A percentile compares a stretch with the other conserved stretches of the same genome.
Conservation (phyloP, 768 basidiomycete genomes). For the Mrakia frigida region DNA sequence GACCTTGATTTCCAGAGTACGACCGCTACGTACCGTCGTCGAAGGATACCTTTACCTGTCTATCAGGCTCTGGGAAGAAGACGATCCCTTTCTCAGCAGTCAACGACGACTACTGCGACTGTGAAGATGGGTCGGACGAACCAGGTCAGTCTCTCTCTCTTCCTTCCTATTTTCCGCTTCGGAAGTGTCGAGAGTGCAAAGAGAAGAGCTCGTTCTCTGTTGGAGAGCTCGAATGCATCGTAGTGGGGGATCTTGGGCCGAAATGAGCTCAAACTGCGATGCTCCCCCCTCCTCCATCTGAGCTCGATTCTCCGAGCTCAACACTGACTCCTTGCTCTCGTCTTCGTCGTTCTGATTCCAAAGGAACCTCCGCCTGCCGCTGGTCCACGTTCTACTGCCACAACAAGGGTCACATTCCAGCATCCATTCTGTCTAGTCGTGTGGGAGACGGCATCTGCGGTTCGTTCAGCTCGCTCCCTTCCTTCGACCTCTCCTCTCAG, state of each 20-base stretch:
- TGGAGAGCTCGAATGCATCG: not conserved
- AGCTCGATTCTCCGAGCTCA: not conserved
- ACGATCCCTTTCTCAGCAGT: conserved; percentile 72
- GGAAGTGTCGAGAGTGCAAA: not conserved
- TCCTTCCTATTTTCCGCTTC: conserved; percentile 4
- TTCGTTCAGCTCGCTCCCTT: conserved; percentile 46
- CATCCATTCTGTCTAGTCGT: conserved; percentile 67
- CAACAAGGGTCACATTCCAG: conserved; percentile 83
- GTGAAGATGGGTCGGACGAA: conserved; percentile 89
- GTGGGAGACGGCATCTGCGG: conserved; percentile 93
- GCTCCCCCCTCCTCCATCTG: not conserved
- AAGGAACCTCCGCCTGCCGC: conserved; percentile 80
- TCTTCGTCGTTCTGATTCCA: too few species aligned
- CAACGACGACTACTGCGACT: conserved; percentile 95
- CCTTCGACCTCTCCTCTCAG: not conserved
- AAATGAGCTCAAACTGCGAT: not conserved
- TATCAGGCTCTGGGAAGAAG: conserved; percentile 63
- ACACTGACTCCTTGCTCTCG: not conserved
- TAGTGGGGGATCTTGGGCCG: not conserved
- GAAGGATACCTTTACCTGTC: conserved; percentile 60
- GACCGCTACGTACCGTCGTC: conserved; percentile 39
- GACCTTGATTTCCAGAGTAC: not conserved
- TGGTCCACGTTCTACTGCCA: conserved; percentile 71
- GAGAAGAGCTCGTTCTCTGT: not conserved
- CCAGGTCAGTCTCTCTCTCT: conserved; percentile 57